These are phyloP conservation scores for Candida xiaguanensis DNA, from an alignment of 805 yeast species.

Conservation along the genomic window DNA sequence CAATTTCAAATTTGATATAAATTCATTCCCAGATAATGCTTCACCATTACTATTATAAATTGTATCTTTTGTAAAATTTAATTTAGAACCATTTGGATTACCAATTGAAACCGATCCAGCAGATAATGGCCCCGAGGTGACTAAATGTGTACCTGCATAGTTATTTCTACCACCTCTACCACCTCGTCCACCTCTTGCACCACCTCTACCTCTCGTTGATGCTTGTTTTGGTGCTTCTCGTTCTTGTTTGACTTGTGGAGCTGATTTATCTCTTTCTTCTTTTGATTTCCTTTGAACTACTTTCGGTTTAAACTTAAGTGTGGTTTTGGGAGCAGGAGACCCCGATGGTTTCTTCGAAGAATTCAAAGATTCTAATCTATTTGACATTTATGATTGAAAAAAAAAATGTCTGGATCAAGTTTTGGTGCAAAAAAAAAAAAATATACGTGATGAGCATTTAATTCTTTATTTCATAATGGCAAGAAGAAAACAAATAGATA, in stretches of 20 bases:
- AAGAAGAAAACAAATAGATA: constrained; percentile 13
- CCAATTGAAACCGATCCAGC: constrained; percentile 55
- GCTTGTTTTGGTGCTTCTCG: constrained; percentile 21
- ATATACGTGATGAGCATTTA: constrained; percentile 12
- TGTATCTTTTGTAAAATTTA: constrained; percentile 25
- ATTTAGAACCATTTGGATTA: constrained; percentile 21
- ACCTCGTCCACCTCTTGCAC: constrained; percentile 30
- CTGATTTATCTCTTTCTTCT: constrained; percentile 78
- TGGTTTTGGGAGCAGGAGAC: constrained; percentile 40
- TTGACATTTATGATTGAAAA: constrained; percentile 27
- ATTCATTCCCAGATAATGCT: constrained; percentile 39
- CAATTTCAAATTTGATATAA: constrained; percentile 31
- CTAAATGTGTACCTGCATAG: constrained; percentile 56
- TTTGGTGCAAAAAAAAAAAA: constrained; percentile 9
- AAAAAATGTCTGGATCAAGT: not conserved
- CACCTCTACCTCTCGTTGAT: constrained; percentile 26
- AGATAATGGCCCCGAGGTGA: constrained; percentile 71
- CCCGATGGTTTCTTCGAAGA: constrained; percentile 21
- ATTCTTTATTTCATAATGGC: too few species aligned
- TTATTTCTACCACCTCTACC: constrained; percentile 34
- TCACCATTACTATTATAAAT: constrained; percentile 20
- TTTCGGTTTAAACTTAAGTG: constrained; percentile 80
- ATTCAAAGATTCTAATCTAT: constrained; percentile 40
- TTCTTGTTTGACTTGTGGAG: constrained; percentile 47
- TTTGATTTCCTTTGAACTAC: constrained; percentile 79